Conservation (phyloP, 768 basidiomycete species). For the Hysterangium stoloniferum region DNA sequence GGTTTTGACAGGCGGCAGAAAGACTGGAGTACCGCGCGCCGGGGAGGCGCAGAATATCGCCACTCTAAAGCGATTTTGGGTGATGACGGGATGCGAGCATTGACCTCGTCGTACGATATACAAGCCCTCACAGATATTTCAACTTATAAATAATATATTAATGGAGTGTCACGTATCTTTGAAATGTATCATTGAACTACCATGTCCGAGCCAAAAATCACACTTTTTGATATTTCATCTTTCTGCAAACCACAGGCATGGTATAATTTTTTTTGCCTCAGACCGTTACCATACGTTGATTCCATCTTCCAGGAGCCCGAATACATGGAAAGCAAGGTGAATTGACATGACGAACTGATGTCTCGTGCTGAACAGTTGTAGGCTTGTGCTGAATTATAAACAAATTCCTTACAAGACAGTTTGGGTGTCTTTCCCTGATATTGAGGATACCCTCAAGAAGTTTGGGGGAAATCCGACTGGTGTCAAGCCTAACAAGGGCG, state of each 20-base stretch:
- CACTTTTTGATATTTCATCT: conserved; percentile 60
- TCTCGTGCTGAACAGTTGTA: conserved; percentile 20
- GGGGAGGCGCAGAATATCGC: too few species aligned
- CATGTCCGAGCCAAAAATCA: conserved; percentile 38
- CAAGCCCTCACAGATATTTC: conserved; percentile 32
- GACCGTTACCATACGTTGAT: background rate
- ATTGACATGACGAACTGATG: conserved; percentile 5
- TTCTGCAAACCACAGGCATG: conserved; percentile 51
- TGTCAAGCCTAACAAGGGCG: conserved; percentile 26
- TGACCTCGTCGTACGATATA: conserved; percentile 18
- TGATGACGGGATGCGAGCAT: too few species aligned
- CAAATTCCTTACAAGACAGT: conserved; percentile 59
- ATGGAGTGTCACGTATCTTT: conserved; percentile 42
- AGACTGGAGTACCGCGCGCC: too few species aligned
- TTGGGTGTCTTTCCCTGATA: conserved; percentile 65
- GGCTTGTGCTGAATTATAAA: conserved; percentile 73
- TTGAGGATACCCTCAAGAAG: conserved; percentile 44
- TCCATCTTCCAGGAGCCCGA: conserved; percentile 35
- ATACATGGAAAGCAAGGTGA: conserved; percentile 65
- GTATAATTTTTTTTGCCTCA: conserved; percentile 23
- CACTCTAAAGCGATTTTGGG: too few species aligned
- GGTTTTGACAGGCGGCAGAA: background rate
- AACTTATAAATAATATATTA: conserved; percentile 45
- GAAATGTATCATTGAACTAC: conserved; percentile 42
- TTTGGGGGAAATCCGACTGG: conserved; percentile 31